phyloP scores from a whole-genome alignment of 2,329 filamentous ascomycete genomes.

The Exophiala bonariae region DNA sequence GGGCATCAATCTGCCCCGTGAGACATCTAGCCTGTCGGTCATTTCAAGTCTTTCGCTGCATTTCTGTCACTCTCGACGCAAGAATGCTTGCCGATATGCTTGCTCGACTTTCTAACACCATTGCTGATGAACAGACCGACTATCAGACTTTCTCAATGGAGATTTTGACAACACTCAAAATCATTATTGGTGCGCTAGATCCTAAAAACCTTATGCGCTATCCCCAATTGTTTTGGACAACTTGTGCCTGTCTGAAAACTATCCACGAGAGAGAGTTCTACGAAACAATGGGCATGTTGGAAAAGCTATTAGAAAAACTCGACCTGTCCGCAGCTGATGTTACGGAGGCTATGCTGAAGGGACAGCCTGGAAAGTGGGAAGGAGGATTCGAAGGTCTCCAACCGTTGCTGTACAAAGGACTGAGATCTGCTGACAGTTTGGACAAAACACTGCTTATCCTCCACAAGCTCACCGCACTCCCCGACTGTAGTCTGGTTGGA shows the following conservation, averaged over 20 bases:
- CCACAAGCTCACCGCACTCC: constrained; percentile 74
- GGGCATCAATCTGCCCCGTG: constrained; percentile 96
- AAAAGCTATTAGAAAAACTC: constrained; percentile 79
- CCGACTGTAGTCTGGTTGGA: constrained; percentile 78
- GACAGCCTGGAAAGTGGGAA: constrained; percentile 83
- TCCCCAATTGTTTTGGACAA: constrained; percentile 97
- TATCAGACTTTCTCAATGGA: constrained; percentile 98
- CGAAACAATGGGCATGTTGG: constrained; percentile 87
- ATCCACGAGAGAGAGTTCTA: constrained; percentile 95
- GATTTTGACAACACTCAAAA: constrained; percentile 89
- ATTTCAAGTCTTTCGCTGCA: constrained; percentile 95
- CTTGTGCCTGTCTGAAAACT: constrained; percentile 91
- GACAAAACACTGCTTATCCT: constrained; percentile 75
- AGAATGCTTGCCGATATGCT: constrained; percentile 97
- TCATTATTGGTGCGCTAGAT: constrained; percentile 82
- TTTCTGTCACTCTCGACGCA: constrained; percentile 85
- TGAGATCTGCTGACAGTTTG: constrained; percentile 82
- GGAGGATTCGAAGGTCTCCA: constrained; percentile 85
- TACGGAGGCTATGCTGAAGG: constrained; percentile 70
- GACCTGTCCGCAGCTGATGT: constrained; percentile 73
- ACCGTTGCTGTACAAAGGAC: constrained; percentile 82
- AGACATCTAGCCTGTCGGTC: constrained; percentile 93
- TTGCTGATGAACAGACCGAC: constrained; percentile 90
- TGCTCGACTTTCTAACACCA: constrained; percentile 89
- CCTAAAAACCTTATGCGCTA: constrained; percentile 80